Percentiles rank a stretch among this genome's conserved stretches.
Evolutionary conservation across 768 basidiomycete genomes (phyloP).

Genomic region (Naganishia antarctica): DNA sequence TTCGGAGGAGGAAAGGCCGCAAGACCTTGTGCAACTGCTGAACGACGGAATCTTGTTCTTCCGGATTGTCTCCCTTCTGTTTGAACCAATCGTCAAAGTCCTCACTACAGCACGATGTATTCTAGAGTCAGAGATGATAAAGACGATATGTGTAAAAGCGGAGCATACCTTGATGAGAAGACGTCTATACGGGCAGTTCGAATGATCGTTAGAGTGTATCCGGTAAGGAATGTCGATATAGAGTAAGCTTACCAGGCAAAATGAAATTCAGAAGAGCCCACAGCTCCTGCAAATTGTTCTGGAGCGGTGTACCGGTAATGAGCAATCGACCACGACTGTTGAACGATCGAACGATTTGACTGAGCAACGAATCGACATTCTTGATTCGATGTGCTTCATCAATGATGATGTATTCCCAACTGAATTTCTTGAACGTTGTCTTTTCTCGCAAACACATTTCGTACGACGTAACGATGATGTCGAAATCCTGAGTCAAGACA

Average conservation of each 20-base stretch:
- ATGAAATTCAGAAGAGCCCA: conserved; percentile 96
- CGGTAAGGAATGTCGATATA: neutral
- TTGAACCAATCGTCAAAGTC: conserved; percentile 93
- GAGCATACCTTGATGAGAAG: conserved; percentile 34
- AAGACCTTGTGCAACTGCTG: conserved; percentile 96
- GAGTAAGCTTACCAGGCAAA: conserved; percentile 79
- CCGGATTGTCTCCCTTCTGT: conserved; percentile 62
- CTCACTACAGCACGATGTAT: conserved; percentile 50
- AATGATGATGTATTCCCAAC: conserved; percentile 95
- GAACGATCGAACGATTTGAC: conserved; percentile 89
- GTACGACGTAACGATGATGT: conserved; percentile 92
- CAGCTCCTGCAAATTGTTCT: conserved; percentile 94
- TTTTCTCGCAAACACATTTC: conserved; percentile 96
- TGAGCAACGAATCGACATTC: conserved; percentile 92
- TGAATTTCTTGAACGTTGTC: conserved; percentile 83
- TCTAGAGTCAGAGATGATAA: neutral
- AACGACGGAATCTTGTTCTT: conserved; percentile 77
- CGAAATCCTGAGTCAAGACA: conserved; percentile 80
- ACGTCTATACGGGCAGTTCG: conserved; percentile 26
- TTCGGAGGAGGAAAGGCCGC: conserved; percentile 83
- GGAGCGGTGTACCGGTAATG: conserved; percentile 93
- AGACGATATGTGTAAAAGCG: conserved; percentile 8
- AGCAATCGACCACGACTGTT: conserved; percentile 79
- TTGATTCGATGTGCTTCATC: conserved; percentile 99
- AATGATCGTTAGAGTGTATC: no score